A percentile compares a stretch with the other conserved stretches of the same genome.
phyloP scores from a whole-genome alignment of 1,284 basidiomycete genomes.

The Moniliophthora roreri region DNA sequence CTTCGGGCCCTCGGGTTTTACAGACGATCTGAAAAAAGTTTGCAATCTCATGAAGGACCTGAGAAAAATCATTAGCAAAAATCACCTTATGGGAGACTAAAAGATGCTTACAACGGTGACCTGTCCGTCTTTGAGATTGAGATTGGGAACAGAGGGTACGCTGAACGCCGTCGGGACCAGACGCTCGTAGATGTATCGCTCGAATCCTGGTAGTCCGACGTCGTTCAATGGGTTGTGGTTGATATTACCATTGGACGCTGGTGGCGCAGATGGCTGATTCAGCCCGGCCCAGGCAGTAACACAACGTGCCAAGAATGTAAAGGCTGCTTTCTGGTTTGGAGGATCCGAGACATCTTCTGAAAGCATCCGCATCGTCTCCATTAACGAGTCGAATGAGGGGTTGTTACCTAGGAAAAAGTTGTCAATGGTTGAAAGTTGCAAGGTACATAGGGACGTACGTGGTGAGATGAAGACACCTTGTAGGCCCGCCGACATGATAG shows the following conservation, averaged over 20 bases:
- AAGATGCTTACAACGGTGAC: conserved; percentile 66
- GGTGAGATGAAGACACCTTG: conserved; percentile 86
- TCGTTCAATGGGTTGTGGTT: conserved; percentile 29
- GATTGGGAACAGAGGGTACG: conserved; percentile 76
- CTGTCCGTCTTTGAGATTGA: conserved; percentile 90
- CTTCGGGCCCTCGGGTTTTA: conserved; percentile 81
- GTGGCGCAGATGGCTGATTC: conserved; percentile 31
- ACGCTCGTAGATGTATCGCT: conserved; percentile 89
- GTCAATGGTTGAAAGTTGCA: not conserved
- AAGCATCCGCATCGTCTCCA: conserved; percentile 78
- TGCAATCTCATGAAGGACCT: conserved; percentile 90
- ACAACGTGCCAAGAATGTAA: conserved; percentile 79
- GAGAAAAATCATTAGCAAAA: conserved; percentile 4
- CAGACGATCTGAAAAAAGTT: conserved; percentile 81
- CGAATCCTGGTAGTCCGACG: conserved; percentile 81
- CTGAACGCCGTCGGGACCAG: conserved; percentile 84
- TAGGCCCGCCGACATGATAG: conserved; percentile 79
- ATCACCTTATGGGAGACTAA: not conserved
- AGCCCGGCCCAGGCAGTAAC: conserved; percentile 82
- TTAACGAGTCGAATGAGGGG: conserved; percentile 65
- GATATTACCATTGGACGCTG: conserved; percentile 37
- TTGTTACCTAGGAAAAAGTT: conserved; percentile 66
- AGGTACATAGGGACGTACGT: conserved; percentile 51
- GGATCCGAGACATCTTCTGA: conserved; percentile 77
- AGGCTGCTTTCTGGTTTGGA: conserved; percentile 76